Evolutionary conservation across 2,329 filamentous ascomycete species (phyloP).

Genomic region (Pseudogymnoascus sp.): DNA sequence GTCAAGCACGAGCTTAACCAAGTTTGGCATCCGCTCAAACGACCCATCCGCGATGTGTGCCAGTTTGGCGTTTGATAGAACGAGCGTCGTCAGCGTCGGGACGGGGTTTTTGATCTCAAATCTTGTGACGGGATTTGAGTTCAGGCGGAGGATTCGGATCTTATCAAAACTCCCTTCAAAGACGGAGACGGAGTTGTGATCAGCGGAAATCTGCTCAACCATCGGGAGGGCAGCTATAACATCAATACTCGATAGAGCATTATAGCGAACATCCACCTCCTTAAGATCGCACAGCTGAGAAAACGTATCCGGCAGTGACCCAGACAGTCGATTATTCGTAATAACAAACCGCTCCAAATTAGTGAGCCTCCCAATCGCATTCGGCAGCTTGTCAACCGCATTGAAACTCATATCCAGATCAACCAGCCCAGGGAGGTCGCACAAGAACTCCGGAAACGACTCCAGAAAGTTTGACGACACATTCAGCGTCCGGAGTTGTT

Average conservation of each 20-base stretch:
- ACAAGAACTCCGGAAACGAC: conserved; percentile 77
- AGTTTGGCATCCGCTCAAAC: conserved; percentile 77
- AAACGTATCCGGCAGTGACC: conserved; percentile 66
- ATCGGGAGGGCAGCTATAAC: conserved; percentile 76
- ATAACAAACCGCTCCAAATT: conserved; percentile 86
- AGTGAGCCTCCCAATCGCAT: conserved; percentile 66
- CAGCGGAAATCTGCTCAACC: conserved; percentile 79
- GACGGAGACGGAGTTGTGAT: conserved; percentile 86
- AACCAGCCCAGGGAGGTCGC: conserved; percentile 71
- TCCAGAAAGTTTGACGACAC: conserved; percentile 89
- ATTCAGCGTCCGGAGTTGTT: conserved; percentile 72
- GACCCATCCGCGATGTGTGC: conserved; percentile 79
- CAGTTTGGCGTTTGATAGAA: conserved; percentile 84
- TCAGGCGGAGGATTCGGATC: conserved; percentile 76
- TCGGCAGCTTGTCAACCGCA: conserved; percentile 68
- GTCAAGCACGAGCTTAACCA: conserved; percentile 83
- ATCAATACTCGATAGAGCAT: conserved; percentile 80
- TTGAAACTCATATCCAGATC: conserved; percentile 98
- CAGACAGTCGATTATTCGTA: conserved; percentile 84
- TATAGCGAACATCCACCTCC: conserved; percentile 92
- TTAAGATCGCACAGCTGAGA: conserved; percentile 63
- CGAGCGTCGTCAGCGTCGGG: conserved; percentile 76
- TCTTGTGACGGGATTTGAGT: conserved; percentile 90
- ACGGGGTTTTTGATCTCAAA: conserved; percentile 75
- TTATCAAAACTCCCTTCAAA: conserved; percentile 85